Evolutionary conservation across 371 early-diverging fungal species (phyloP).

Genomic region (Actinomucor elegans): DNA sequence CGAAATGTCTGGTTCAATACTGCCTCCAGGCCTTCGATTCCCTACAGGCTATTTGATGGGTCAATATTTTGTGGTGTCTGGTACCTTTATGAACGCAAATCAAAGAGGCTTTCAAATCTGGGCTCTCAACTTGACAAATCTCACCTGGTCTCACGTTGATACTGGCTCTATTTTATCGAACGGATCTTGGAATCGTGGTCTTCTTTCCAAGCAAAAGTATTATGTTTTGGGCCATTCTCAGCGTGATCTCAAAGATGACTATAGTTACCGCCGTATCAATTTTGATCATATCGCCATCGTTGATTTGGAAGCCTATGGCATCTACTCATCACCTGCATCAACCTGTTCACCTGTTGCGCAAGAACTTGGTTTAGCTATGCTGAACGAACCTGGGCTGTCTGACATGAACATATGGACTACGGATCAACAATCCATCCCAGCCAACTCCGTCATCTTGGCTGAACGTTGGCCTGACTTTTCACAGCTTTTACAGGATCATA

Average conservation of each 20-base stretch:
- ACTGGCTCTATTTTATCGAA: conserved; percentile 62
- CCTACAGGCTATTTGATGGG: conserved; percentile 72
- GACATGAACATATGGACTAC: conserved; percentile 56
- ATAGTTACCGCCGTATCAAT: conserved; percentile 75
- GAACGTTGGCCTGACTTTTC: conserved; percentile 69
- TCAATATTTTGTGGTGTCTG: conserved; percentile 73
- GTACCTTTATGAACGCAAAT: conserved; percentile 67
- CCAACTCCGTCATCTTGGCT: conserved; percentile 63
- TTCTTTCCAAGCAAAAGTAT: conserved; percentile 57
- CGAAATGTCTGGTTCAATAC: conserved; percentile 52
- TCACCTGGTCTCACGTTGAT: conserved; percentile 68
- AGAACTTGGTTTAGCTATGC: conserved; percentile 33
- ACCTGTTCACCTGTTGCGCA: conserved; percentile 55
- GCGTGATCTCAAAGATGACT: conserved; percentile 69
- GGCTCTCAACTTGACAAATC: conserved; percentile 64
- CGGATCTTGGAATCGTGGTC: conserved; percentile 83
- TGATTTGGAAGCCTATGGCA: conserved; percentile 75
- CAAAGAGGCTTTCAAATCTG: conserved; percentile 72
- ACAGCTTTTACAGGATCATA: conserved; percentile 26
- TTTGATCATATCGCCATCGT: conserved; percentile 73
- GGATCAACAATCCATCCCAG: conserved; percentile 57
- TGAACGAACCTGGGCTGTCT: conserved; percentile 55
- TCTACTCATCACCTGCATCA: conserved; percentile 46
- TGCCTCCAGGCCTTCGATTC: conserved; percentile 81
- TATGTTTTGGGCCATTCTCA: conserved; percentile 67